Conservation (phyloP, 805 yeast species). For the Pichia insulana region DNA sequence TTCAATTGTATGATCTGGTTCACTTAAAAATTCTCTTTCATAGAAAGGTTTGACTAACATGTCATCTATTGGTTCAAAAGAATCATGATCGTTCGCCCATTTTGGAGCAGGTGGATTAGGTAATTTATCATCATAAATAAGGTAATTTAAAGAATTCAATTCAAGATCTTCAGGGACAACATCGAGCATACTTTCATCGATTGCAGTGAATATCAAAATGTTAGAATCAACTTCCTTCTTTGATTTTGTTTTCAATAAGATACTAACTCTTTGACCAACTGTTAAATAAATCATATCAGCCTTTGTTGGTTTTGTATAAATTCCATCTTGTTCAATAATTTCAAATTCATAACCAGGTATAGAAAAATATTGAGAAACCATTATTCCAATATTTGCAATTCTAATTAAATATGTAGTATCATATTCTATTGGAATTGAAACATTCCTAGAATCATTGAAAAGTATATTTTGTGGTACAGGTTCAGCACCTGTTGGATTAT, state of each 20-base stretch:
- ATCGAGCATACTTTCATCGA: conserved; percentile 66
- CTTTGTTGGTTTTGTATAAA: conserved; percentile 48
- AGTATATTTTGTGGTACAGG: conserved; percentile 65
- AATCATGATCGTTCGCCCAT: conserved; percentile 18
- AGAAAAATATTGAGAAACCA: conserved; percentile 62
- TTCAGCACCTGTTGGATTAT: conserved; percentile 80
- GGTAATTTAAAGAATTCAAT: conserved; percentile 44
- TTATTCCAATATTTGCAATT: conserved; percentile 59
- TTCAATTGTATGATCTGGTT: conserved; percentile 53
- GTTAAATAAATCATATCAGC: conserved; percentile 54
- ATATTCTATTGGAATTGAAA: conserved; percentile 45
- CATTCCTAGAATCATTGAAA: conserved; percentile 57
- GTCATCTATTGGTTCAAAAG: conserved; percentile 35
- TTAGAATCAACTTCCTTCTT: conserved; percentile 31
- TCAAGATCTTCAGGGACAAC: conserved; percentile 50
- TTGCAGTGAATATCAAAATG: conserved; percentile 51
- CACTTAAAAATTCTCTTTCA: conserved; percentile 36
- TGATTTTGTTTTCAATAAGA: conserved; percentile 50
- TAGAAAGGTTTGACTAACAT: conserved; percentile 35
- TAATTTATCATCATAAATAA: conserved; percentile 39
- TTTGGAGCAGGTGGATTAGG: conserved; percentile 15
- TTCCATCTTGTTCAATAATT: conserved; percentile 70
- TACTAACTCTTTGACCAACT: conserved; percentile 77
- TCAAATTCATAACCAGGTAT: conserved; percentile 66
- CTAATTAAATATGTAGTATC: conserved; percentile 57